Conservation (phyloP, 495 filamentous ascomycete species). For the Penicillium coffeae region DNA sequence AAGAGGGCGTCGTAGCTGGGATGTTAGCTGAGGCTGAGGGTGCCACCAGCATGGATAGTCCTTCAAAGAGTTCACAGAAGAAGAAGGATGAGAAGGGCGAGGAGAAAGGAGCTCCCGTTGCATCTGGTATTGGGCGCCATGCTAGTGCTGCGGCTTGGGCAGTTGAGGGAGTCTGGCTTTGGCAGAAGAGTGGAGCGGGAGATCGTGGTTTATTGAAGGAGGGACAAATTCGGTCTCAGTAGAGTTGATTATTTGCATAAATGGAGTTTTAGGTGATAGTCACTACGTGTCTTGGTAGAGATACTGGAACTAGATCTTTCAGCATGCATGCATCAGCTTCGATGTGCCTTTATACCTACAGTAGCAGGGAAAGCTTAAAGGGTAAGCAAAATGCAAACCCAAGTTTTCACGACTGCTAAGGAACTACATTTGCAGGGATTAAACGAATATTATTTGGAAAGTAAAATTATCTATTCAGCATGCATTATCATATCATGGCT, state of each 20-base stretch:
- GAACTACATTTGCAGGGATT: not conserved
- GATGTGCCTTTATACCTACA: no score
- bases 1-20: slow-evolving; percentile 68
- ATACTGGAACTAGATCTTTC: no score
- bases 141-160: slow-evolving; percentile 74
- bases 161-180: slow-evolving; percentile 86
- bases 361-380: no score
- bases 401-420: not conserved
- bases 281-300: no score
- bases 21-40: slow-evolving; percentile 65
- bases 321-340: no score
- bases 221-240: slow-evolving; percentile 30
- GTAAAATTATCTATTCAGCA: not conserved
- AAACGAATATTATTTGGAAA: not conserved
- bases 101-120: slow-evolving; percentile 9
- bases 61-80: slow-evolving; percentile 7
- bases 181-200: slow-evolving; percentile 72
- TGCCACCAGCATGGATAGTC: slow-evolving; percentile 10
- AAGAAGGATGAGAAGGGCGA: slow-evolving; percentile 13
- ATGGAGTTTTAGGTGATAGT: no score
- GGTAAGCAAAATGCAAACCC: no score
- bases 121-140: slow-evolving; percentile 45
- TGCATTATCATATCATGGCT: slow-evolving; percentile 16
- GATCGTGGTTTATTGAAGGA: slow-evolving; percentile 41
- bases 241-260: no score